These are phyloP conservation scores for Paecilomyces dactylethromorphus DNA, from an alignment of 2,329 filamentous ascomycete species.

Conservation along the genomic window DNA sequence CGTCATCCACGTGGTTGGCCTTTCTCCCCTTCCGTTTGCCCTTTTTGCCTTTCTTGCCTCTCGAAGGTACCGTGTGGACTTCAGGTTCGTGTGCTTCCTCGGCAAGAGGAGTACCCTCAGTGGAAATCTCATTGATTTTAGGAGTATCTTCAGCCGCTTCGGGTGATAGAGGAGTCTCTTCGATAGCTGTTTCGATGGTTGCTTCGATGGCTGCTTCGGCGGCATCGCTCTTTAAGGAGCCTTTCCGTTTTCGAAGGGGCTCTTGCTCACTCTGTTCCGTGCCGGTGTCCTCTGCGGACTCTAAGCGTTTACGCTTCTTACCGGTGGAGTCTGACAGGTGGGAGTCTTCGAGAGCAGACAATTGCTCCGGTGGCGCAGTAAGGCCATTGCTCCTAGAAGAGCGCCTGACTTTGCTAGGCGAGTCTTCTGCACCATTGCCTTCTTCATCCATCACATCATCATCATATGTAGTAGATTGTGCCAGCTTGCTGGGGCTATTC, in stretches of 20 bases:
- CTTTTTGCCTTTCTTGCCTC: conserved; percentile 38
- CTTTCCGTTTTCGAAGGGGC: conserved; percentile 35
- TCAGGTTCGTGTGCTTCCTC: conserved; percentile 27
- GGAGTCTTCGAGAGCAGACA: conserved; percentile 18
- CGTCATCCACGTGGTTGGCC: conserved; percentile 30
- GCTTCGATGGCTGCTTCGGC: conserved; percentile 29
- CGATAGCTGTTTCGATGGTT: conserved; percentile 29
- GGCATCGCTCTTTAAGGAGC: conserved; percentile 30
- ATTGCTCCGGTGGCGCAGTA: conserved; percentile 13
- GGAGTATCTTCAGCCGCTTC: conserved; percentile 27
- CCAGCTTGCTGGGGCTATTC: conserved; percentile 71
- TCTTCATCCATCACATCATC: conserved; percentile 42
- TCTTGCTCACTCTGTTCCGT: conserved; percentile 32
- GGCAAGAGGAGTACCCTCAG: conserved; percentile 19
- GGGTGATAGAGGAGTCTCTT: conserved; percentile 25
- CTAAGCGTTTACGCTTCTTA: conserved; percentile 37
- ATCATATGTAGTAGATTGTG: conserved; percentile 47
- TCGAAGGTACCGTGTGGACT: conserved; percentile 20
- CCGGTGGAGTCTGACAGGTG: conserved; percentile 23
- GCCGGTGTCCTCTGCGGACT: conserved; percentile 27
- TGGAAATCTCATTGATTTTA: conserved; percentile 16
- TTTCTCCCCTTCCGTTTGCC: conserved; percentile 41
- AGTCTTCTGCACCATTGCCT: conserved; percentile 36
- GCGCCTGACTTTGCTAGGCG: conserved; percentile 31
- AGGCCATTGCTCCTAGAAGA: conserved; percentile 26